phyloP scores from a whole-genome alignment of 2,329 filamentous ascomycete genomes.

The Penicillium paneum region DNA sequence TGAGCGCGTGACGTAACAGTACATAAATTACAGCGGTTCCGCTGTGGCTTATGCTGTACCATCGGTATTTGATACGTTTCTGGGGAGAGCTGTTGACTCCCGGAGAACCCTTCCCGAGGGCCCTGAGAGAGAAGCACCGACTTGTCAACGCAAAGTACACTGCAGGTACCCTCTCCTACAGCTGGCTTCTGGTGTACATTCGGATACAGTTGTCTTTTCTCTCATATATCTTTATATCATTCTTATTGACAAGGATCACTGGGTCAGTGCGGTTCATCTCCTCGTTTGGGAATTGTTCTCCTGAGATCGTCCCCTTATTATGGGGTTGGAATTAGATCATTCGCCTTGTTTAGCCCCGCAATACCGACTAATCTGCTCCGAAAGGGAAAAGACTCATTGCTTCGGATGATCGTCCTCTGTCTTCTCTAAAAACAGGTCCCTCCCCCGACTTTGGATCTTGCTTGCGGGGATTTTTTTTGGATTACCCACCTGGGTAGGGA shows the following conservation, averaged over 20 bases:
- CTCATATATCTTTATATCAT: not conserved
- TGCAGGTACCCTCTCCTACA: not conserved
- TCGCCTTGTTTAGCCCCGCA: slow-evolving; percentile 12
- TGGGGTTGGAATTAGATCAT: slow-evolving; percentile 1
- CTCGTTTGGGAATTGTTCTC: not conserved
- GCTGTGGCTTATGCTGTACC: not conserved
- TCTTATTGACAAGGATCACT: not conserved
- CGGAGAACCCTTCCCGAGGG: slow-evolving; percentile 3
- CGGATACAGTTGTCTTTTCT: not conserved
- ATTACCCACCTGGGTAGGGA: slow-evolving; percentile 5
- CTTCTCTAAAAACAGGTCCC: not conserved
- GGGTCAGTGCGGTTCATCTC: slow-evolving; percentile 5
- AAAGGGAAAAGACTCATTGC: slow-evolving; percentile 1
- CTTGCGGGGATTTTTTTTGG: slow-evolving; percentile 13
- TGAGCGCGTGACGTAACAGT: slow-evolving; percentile 38
- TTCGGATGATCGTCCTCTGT: slow-evolving; percentile 17
- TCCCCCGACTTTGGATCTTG: slow-evolving; percentile 9
- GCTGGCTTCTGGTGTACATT: not conserved
- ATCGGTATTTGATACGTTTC: slow-evolving; percentile 12
- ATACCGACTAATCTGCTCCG: slow-evolving; percentile 1
- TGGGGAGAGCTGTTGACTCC: slow-evolving; percentile 8
- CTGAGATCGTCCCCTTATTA: not conserved
- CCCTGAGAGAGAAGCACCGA: not conserved
- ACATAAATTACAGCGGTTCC: slow-evolving; percentile 13
- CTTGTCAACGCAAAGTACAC: not conserved